Evolutionary conservation across 768 basidiomycete genomes (phyloP), one percentile per base, ranked within the genome.

Genomic region (Coprinopsis cinerea): DNA sequence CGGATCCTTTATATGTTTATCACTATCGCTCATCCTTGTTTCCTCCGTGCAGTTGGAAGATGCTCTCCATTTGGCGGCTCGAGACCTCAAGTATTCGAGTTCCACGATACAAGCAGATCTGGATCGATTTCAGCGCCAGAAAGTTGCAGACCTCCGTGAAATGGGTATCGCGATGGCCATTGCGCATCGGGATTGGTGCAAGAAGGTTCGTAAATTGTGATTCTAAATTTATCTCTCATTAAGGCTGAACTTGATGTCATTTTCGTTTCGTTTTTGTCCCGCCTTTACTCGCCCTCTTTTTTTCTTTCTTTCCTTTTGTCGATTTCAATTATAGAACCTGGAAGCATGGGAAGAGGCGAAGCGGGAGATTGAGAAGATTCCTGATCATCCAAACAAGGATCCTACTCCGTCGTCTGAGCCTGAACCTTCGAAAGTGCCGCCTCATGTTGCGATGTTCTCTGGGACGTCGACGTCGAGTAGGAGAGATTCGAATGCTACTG

Each of bases 311-410:
- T 51, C 23, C 26, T 48, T 35, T 45, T 43, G 22, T 48, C n/a
- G n/a, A n/a, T n/a, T n/a, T n/a, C n/a, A n/a, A n/a, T n/a, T n/a
- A 36, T 57, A 97, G 95, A 99, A 98, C 68, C 74, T 99, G 44
- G 90, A 96, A 61, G 89, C 87, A 47, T 99, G 96, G 96, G 87
- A 95, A 69, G 92, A 92, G 59, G 96, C 92, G 7, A 91, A 91
- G 73, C 80, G 78, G 57, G 93, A 95, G 60, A 89, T 96, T 55
- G 82, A 83, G 48, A 85, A 85, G 67, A 94, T 99, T 62, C 85
- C 92, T 28, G 79, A 84, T 48, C 93, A 96, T 65, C 93, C 93
- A 14, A 96, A 94, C 64, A 78, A 74, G 59, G 63, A 69, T 39
- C 78, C 83, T 47, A 62, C 71, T 15, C 59, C n/a, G n/a, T n/a